Conservation (phyloP, 2,329 filamentous ascomycete genomes). For the Hymenoscyphus repandus region DNA sequence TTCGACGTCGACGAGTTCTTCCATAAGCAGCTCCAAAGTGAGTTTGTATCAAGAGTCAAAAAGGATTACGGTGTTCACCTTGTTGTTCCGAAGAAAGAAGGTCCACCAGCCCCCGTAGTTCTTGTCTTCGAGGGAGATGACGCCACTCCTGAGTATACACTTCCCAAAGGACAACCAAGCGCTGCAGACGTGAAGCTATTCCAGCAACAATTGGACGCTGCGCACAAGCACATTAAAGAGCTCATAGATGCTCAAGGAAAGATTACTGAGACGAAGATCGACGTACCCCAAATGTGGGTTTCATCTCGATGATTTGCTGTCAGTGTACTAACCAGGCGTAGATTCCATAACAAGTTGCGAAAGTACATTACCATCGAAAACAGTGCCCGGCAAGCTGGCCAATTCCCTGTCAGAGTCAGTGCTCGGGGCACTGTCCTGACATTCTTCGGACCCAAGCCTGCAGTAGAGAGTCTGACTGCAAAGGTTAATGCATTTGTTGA, state of each 20-base stretch:
- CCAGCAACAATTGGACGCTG: slow-evolving; percentile 49
- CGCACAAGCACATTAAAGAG: slow-evolving; percentile 51
- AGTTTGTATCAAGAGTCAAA: slow-evolving; percentile 58
- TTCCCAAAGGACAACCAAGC: slow-evolving; percentile 49
- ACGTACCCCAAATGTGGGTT: slow-evolving; percentile 52
- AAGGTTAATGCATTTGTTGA: slow-evolving; percentile 77
- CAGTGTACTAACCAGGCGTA: slow-evolving; percentile 31
- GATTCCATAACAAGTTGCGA: slow-evolving; percentile 57
- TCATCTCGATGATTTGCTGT: background rate
- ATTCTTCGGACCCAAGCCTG: slow-evolving; percentile 69
- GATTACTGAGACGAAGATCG: slow-evolving; percentile 45
- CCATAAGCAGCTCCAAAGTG: slow-evolving; percentile 64
- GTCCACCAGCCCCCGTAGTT: slow-evolving; percentile 50
- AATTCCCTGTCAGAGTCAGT: slow-evolving; percentile 56
- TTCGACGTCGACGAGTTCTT: slow-evolving; percentile 73
- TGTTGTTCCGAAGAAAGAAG: slow-evolving; percentile 59
- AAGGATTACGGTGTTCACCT: slow-evolving; percentile 67
- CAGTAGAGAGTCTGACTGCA: slow-evolving; percentile 64
- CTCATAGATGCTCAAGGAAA: slow-evolving; percentile 55
- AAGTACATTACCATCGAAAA: slow-evolving; percentile 63
- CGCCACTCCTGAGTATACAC: slow-evolving; percentile 43
- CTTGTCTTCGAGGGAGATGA: slow-evolving; percentile 70
- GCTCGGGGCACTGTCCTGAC: slow-evolving; percentile 58
- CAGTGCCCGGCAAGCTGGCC: slow-evolving; percentile 47
- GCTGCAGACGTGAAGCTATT: slow-evolving; percentile 47